Base-by-base conservation (phyloP, 305 asterid genomes). In the Fraxinus sp. region DNA sequence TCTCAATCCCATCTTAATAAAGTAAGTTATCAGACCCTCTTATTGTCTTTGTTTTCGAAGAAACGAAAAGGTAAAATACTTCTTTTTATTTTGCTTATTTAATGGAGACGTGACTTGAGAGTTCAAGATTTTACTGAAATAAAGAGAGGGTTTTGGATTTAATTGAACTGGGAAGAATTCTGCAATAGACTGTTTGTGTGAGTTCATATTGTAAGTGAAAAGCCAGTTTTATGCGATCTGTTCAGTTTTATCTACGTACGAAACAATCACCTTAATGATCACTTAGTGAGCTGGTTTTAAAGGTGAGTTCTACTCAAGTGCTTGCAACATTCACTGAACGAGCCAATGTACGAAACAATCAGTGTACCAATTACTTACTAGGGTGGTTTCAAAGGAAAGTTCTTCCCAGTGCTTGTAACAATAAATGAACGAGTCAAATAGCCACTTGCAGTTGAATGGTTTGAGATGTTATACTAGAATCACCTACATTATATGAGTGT, bases 1-100 rank as follows among this genome's bases (percentile, higher is more conserved):
- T 77, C 90, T 79, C 91, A 20, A 55, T 68, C 87, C 22, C 80
- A 83, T 55, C 82, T 74, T 33, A 73, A 52, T 80, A 86, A 77
- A 84, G 93, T 90, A 83, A 86, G 90, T 83, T 7, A 2, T 36
- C 1, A 24, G 18, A 41, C 64, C 33, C 35, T 49, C 36, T 9
- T 20, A 7, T 76, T 22, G 2, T 26, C 10, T 52, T 49, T 80
- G 39, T 52, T 70, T 33, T 20, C 26, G 22, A 24, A 55, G 9
- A 49, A 52, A 59, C 4, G 33, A 70, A 70, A 70, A 70, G 39
- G 7, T n/a, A 3, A 30, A 30, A 10, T 4, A 30, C 14, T 70
- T 36, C 18, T 4, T 70, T 70, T 70, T 26, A 30, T 26, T 28
- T 70, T 70, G 20, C 37, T 70, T 26, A 70, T 70, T 28, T 28